Conservation (phyloP, 2,329 filamentous ascomycete genomes). For the Fusarium xylarioides region DNA sequence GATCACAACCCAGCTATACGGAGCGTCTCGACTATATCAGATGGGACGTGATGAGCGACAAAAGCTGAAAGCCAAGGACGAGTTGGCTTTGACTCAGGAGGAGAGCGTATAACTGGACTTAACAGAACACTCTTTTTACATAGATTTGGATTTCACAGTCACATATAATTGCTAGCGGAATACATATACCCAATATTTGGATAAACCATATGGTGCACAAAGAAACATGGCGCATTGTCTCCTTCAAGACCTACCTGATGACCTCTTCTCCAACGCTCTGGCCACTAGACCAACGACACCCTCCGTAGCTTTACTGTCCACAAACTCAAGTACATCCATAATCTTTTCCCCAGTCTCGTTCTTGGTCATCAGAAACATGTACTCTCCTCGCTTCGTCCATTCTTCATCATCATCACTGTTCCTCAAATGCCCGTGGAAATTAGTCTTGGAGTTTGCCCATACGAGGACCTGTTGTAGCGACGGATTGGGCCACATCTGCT, state of each 20-base stretch:
- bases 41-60: conserved; percentile 4
- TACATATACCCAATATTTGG: background rate
- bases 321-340: background rate
- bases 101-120: background rate
- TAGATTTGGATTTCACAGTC: background rate
- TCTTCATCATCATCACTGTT: background rate
- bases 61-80: background rate
- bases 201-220: background rate
- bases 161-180: background rate
- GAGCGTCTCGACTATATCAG: background rate
- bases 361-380: background rate
- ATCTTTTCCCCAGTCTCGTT: background rate
- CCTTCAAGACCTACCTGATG: accelerated
- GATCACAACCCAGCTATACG: conserved; percentile 12
- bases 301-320: background rate
- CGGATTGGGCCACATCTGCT: background rate
- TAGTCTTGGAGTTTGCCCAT: background rate
- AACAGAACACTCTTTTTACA: no score
- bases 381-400: background rate
- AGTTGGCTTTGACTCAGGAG: background rate
- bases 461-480: background rate
- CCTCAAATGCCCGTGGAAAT: background rate
- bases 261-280: background rate
- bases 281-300: background rate
- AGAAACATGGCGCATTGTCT: background rate